Base-by-base conservation (phyloP, 164 flowering plant species). In the Nelumbo lutea region DNA sequence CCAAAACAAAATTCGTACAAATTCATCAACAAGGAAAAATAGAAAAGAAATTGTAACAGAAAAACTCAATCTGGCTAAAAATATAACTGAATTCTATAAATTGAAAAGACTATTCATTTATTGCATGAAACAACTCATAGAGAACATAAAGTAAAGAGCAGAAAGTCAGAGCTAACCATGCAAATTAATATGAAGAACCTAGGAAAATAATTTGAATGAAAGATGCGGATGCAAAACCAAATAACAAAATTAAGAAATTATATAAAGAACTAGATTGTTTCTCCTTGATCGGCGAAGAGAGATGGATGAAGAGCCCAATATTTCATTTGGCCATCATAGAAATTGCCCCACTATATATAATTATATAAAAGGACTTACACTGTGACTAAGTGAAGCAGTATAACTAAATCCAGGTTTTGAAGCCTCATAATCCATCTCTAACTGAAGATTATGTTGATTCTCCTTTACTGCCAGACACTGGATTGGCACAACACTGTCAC, bases 401-500 rank as follows among this genome's bases (percentile, higher is more conserved):
- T 70, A 77, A 61, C n/a, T 56, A 57, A 52, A 80, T 1, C 73
- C 83, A 69, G 85, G 39, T 75, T 83, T 84, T 9, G 89, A 74
- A 15, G 76, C 53, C 10, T 85, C 87, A 73, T 69, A 82, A 10
- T 80, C 86, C 81, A 83, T 68, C 11, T 78, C 84, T 72, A 83
- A 45, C 66, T 83, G 83, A 62, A 74, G 72, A 62, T 66, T 72
- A 5, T 71, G 84, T 0, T 82, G 83, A 4, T 64, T 73, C 61
- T 60, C 70, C 55, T 78, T 80, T n/a, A 45, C 69, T 68, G 72
- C 80, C 58, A 64, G 70, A 67, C 41, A 50, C 68, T 82, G 86
- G 56, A 83, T 76, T 3, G 96, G 93, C 14, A 87, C 93, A 65
- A 88, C 84, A 65, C 88, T 74, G 15, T 91, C 92, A 60, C 78